Evolutionary conservation across 768 basidiomycete species (phyloP), one percentile per base, ranked within the genome.

Genomic region (Hypholoma fasciculare): DNA sequence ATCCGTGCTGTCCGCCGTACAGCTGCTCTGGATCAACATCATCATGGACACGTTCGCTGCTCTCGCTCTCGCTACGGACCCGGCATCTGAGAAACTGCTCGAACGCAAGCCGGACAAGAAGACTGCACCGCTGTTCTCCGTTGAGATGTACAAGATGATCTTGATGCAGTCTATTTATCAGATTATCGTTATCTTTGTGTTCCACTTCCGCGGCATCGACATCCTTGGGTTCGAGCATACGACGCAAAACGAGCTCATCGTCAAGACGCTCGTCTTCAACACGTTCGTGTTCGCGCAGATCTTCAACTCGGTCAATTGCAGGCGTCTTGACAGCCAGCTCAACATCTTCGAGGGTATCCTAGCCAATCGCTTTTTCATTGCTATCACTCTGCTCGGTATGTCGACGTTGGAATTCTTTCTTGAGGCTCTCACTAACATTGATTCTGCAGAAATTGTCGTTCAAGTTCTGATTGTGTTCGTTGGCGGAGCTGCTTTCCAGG

Each of bases 41-140:
- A 96, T 96, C 72, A 96, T 96, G 95, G 96, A 97, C 70, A 96
- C 94, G 1, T 98, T 99, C 69, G 97, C 97, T 56, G 97, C 97
- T 23, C 86, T 98, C 51, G 97, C 97, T 12, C 85, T 99, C 51
- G 96, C 97, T 16, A 98, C 97, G 23, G 97, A 98, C 71, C 96
- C 95, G 8, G 96, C 97, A 0, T 85, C 88, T 1, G 87, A 87
- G 48, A 71, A 78, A 5, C 82, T 93, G 36, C 85, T 99, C 44
- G 81, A 97, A 55, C 88, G 96, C 67, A 90, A 92, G 71, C 97
- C 97, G 3, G 95, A 98, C 72, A 86, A 83, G 76, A 92, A 92
- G 75, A 85, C 82, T 1, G 88, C 94, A 1, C 94, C 97, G 2
- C 75, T 99, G 50, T 96, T 99, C 79, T 85, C 86, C 14, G 86